Conservation (phyloP, 768 basidiomycete genomes). For the Serendipita sp. region DNA sequence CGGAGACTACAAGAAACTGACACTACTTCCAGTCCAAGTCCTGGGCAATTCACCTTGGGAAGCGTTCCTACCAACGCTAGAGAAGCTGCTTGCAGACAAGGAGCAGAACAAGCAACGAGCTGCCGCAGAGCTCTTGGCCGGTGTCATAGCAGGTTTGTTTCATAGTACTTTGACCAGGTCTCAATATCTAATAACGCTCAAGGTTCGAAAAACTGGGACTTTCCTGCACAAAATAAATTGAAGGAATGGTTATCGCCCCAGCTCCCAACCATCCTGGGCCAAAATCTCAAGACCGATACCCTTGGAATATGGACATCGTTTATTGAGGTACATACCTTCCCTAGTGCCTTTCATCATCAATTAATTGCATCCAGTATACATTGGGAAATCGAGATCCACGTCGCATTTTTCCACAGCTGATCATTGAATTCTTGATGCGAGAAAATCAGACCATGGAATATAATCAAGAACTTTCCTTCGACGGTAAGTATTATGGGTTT, state of each 20-base stretch:
- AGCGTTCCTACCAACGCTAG: conserved; percentile 42
- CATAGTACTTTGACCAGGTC: not conserved
- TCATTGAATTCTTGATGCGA: conserved; percentile 56
- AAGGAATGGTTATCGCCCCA: conserved; percentile 71
- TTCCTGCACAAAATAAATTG: conserved; percentile 43
- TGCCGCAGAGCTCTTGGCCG: conserved; percentile 69
- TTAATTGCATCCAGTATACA: conserved; percentile 34
- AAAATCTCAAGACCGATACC: conserved; percentile 68
- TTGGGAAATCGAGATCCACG: conserved; percentile 72
- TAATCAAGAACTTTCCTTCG: conserved; percentile 68
- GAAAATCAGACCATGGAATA: conserved; percentile 56
- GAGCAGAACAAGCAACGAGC: conserved; percentile 80
- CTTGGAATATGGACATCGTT: conserved; percentile 64
- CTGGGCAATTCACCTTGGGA: conserved; percentile 59
- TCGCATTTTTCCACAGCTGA: conserved; percentile 42
- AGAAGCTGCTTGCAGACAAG: conserved; percentile 46
- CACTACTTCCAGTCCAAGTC: conserved; percentile 44
- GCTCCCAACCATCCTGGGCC: conserved; percentile 46
- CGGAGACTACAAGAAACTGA: conserved; percentile 14
- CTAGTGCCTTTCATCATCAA: not conserved
- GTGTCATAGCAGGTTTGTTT: conserved; percentile 40
- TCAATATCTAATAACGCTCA: conserved; percentile 13
- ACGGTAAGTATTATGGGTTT: conserved; percentile 21
- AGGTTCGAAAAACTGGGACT: conserved; percentile 82
- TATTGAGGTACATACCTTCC: conserved; percentile 35